phyloP scores from a whole-genome alignment of 2,329 filamentous ascomycete genomes.

The Aspergillus novoparasiticus region DNA sequence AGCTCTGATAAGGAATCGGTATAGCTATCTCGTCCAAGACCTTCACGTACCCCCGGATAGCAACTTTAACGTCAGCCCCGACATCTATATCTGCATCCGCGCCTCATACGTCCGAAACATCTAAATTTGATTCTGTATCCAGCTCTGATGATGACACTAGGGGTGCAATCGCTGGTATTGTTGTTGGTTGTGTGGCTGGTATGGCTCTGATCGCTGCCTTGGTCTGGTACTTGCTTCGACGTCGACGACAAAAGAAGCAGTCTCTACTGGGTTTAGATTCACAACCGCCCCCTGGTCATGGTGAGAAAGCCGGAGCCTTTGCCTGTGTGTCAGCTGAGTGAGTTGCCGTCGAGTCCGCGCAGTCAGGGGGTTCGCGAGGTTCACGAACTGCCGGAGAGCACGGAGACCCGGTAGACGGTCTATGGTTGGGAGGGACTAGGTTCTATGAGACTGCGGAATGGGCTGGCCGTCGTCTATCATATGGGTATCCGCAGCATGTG shows the following conservation, averaged over 20 bases:
- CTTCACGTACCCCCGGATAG: background rate
- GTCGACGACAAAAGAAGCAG: background rate
- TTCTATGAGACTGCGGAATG: too few relatives aligned
- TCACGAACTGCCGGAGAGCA: background rate
- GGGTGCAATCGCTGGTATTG: constrained; percentile 1
- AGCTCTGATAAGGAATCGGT: background rate
- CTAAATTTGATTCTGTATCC: background rate
- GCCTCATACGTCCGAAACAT: background rate
- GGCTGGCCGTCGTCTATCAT: too few relatives aligned
- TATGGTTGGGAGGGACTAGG: rapidly evolving
- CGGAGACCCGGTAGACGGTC: background rate
- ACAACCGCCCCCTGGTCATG: background rate
- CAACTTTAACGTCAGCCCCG: background rate
- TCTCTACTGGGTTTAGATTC: background rate
- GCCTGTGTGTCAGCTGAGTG: background rate
- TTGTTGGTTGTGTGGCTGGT: constrained; percentile 3
- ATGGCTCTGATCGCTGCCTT: background rate
- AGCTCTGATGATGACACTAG: background rate
- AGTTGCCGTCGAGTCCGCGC: background rate
- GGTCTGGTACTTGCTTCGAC: background rate
- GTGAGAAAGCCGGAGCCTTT: background rate
- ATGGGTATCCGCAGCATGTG: too few relatives aligned
- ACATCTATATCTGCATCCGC: background rate
- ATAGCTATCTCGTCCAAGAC: background rate
- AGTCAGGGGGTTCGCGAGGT: background rate